Evolutionary conservation across 371 early-diverging fungal genomes (phyloP), one percentile per base, ranked within the genome.

Genomic region (Mucor racemosus): DNA sequence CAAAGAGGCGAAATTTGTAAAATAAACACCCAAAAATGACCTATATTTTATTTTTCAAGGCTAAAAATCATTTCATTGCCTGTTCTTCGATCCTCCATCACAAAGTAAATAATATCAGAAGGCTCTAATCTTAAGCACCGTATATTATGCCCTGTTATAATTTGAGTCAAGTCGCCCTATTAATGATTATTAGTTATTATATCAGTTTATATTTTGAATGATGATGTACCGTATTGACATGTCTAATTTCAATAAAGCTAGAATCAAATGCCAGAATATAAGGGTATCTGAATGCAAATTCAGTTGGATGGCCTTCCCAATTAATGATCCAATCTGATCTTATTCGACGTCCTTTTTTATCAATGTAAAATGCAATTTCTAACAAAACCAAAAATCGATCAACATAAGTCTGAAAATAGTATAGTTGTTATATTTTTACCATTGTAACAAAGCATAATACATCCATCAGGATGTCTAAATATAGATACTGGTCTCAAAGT

Each of bases 321-420:
- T 88, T 73, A 39, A 97, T 87, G 58, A 91, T 78, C 88, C 90
- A 93, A 54, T 91, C 87, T 6, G 77, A 74, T 39, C 91, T 75
- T n/a, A 90, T 82, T 8, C 95, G 81, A 35, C 89, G 86, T 19
- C 98, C 98, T 54, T 90, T 86, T 68, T 91, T 91, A 77, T 97
- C 92, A 58, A 97, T 94, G 67, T 91, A 97, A 72, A 97, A 97
- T 9, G 91, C 95, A 74, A 95, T 90, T 79, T 95, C 95, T 82
- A 54, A 26, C 3, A 26, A 26, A 26, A 26, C 1, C 1, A 26
- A 26, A 26, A 5, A 60, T 11, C n/a, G 14, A 60, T 33, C 4
- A 36, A 10, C 5, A 33, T 17, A 15, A 13, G 7, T 33, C 19
- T 26, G 31, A 53, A 26, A 53, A 2, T 13, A 53, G 26, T 26